A percentile compares a stretch with the other conserved stretches of the same genome.
These are phyloP conservation scores for Tulasnella sp. DNA, from an alignment of 768 basidiomycete species.

Conservation along the genomic window DNA sequence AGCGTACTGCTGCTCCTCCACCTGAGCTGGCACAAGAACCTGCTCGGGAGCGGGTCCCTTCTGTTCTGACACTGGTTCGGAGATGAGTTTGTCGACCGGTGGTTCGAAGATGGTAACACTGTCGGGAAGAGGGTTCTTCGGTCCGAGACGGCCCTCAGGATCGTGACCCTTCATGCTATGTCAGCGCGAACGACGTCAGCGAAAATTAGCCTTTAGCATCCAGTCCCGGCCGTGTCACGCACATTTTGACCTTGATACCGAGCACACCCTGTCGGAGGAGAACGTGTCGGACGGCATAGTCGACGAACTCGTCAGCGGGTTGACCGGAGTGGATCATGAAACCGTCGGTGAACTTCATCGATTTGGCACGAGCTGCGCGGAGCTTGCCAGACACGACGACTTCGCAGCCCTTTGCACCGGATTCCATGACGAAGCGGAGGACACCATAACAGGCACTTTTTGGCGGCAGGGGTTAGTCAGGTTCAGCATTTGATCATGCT, in stretches of 20 bases:
- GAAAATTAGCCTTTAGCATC: conserved; percentile 1
- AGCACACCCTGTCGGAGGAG: conserved; percentile 97
- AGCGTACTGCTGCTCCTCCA: conserved; percentile 13
- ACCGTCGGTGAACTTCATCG: conserved; percentile 99
- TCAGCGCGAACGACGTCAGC: conserved; percentile 12
- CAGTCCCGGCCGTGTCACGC: conserved; percentile 32
- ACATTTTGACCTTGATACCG: conserved; percentile 99
- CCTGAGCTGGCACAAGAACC: background rate
- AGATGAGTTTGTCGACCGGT: conserved; percentile 83
- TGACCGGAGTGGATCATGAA: conserved; percentile 99
- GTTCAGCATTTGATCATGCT: background rate
- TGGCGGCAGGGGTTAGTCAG: background rate
- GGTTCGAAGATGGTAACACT: conserved; percentile 87
- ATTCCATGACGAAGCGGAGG: conserved; percentile 99
- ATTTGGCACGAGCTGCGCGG: conserved; percentile 98
- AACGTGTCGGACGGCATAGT: conserved; percentile 96
- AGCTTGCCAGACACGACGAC: conserved; percentile 99
- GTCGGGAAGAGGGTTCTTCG: conserved; percentile 91
- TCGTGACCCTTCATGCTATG: conserved; percentile 94
- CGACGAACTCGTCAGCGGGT: conserved; percentile 93
- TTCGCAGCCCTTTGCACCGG: conserved; percentile 98
- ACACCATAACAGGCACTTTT: conserved; percentile 96
- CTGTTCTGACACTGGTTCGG: conserved; percentile 87
- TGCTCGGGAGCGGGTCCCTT: conserved; percentile 45
- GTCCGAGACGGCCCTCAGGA: conserved; percentile 84